Conservation (phyloP, 176 grass and related monocot genomes). For the Canna indica region DNA sequence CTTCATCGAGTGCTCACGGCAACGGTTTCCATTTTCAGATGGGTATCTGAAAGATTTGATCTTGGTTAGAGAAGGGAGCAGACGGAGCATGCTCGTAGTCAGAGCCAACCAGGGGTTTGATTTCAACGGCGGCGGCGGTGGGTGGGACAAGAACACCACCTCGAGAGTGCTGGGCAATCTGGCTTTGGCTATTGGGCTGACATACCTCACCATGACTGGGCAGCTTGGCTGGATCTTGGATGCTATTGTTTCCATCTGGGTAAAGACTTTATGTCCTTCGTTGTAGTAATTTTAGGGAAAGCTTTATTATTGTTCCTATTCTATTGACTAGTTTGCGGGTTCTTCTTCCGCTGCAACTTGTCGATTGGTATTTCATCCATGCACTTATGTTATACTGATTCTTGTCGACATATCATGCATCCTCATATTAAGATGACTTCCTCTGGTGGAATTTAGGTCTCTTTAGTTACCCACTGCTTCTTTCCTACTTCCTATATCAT, state of each 20-base stretch:
- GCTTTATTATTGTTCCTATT: background rate
- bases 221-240: constrained; percentile 83
- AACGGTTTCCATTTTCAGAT: background rate
- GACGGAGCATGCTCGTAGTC: constrained; percentile 21
- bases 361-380: background rate
- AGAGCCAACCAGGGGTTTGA: constrained; percentile 47
- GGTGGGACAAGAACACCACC: constrained; percentile 30
- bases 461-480: background rate
- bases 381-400: background rate
- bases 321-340: background rate
- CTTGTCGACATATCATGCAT: background rate
- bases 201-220: constrained; percentile 70
- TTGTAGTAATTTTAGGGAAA: background rate
- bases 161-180: constrained; percentile 58
- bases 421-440: background rate
- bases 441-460: background rate
- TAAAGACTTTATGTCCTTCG: constrained; percentile 27
- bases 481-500: background rate
- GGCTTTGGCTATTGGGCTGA: constrained; percentile 55
- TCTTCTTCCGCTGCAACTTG: background rate
- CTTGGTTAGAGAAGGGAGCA: constrained; percentile 24
- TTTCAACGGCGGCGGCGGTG: constrained; percentile 53
- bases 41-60: constrained; percentile 17
- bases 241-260: constrained; percentile 90
- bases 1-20: background rate